A percentile compares a stretch with the other conserved stretches of the same genome.
phyloP scores from a whole-genome alignment of 306 rosid species.

The Cucumis melo region DNA sequence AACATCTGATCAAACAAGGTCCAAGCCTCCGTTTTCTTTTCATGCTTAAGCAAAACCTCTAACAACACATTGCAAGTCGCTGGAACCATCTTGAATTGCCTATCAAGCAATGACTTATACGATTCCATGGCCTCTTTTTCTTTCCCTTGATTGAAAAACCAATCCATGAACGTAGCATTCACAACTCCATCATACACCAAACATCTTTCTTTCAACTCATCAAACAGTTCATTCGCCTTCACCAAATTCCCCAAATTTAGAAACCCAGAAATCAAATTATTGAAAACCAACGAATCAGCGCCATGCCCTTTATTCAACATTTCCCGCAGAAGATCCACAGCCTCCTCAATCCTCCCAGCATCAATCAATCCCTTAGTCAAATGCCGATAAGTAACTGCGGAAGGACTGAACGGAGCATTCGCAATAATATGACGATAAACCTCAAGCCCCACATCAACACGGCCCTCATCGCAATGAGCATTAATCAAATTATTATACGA shows the following conservation, averaged over 20 bases:
- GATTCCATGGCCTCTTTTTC: conserved; percentile 86
- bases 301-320: conserved; percentile 82
- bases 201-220: conserved; percentile 83
- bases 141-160: conserved; percentile 55
- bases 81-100: conserved; percentile 70
- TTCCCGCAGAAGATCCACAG: conserved; percentile 73
- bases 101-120: conserved; percentile 48
- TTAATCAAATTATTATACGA: conserved; percentile 80
- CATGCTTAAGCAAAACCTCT: conserved; percentile 64
- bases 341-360: conserved; percentile 51
- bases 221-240: conserved; percentile 75
- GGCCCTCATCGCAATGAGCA: conserved; percentile 76
- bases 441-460: conserved; percentile 61
- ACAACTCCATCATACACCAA: conserved; percentile 87
- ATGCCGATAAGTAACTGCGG: conserved; percentile 67
- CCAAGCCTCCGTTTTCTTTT: conserved; percentile 46
- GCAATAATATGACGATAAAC: conserved; percentile 55
- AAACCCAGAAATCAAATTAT: conserved; percentile 63
- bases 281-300: conserved; percentile 77
- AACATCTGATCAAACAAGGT: conserved; percentile 60
- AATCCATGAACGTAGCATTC: conserved; percentile 76
- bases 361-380: conserved; percentile 69
- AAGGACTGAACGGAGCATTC: conserved; percentile 70
- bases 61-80: conserved; percentile 77
- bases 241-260: conserved; percentile 55